Base-by-base conservation (phyloP, 768 basidiomycete species). In the Tricholoma furcatifolium region DNA sequence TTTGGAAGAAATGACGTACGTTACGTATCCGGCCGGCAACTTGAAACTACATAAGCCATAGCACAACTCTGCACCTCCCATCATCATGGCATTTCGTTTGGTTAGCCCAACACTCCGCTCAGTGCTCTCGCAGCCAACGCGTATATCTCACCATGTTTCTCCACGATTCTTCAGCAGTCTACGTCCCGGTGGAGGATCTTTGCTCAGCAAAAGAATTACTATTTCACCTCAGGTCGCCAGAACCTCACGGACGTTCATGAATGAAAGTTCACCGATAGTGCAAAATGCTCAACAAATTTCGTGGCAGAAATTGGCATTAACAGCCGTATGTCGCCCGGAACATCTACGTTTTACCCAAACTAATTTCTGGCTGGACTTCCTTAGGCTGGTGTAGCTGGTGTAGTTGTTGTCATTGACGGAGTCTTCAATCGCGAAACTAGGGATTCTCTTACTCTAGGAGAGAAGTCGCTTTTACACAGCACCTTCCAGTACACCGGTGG, bases 401-500 rank as follows among this genome's bases (percentile, higher is more conserved):
- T 84, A 8, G 77, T 88, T 21, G 69, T 92, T 34, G 73, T 81
- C 3, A 72, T 84, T 21, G 79, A 91, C 58, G 77, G 72, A 2
- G 73, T 87, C 34, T 71, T 93, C 61, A 93, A 93, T 62, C 78
- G 90, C 54, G 89, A 92, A 57, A 92, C 88, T 0, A 77, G 88
- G 36, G 89, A 87, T 40, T 70, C 80, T 4, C 74, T 92, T 23
- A 80, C 82, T 35, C 50, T 66, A 0, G 74, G 76, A 0, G 91
- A 93, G 67, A 83, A 76, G 51, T 80, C 80, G 10, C 82, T 88
- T 62, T 74, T 93, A 4, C 81, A 93, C 60, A 83, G 85, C 35
- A 85, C 80, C 51, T 93, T 92, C 77, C 84, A 81, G 62, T 94
- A 92, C 61, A 91, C 91, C 6, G 92, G 87, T 10, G 87, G 78